Percentiles rank a stretch among this genome's conserved stretches.
Evolutionary conservation across 1,284 basidiomycete genomes (phyloP).

Genomic region (Ustilago vetiveriae): DNA sequence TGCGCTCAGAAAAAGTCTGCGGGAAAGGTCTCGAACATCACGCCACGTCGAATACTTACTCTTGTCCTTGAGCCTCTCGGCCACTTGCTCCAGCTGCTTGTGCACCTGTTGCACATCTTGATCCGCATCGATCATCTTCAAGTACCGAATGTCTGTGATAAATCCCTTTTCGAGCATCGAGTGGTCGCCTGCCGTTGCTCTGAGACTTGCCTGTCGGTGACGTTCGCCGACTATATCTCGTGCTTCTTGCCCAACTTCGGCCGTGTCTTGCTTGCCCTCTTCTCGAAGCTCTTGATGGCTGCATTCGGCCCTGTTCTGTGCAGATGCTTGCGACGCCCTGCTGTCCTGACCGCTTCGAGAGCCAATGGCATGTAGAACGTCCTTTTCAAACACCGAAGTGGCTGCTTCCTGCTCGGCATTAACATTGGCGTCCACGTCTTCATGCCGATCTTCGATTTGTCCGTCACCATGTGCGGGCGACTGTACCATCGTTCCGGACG

Average conservation of each 20-base stretch:
- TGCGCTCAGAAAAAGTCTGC: background rate
- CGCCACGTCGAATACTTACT: slow-evolving; percentile 21
- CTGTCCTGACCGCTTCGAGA: background rate
- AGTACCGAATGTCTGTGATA: slow-evolving; percentile 16
- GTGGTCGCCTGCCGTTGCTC: background rate
- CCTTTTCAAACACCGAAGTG: background rate
- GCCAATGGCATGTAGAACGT: no score
- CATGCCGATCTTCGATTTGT: background rate
- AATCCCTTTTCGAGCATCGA: slow-evolving; percentile 10
- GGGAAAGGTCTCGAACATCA: background rate
- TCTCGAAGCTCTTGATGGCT: slow-evolving; percentile 6
- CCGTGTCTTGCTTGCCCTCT: slow-evolving; percentile 6
- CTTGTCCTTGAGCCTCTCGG: slow-evolving; percentile 16
- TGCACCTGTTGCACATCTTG: slow-evolving; percentile 38
- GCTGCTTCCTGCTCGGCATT: slow-evolving; percentile 6
- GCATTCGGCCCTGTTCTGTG: background rate
- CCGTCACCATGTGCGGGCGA: background rate
- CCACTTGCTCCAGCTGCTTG: slow-evolving; percentile 23
- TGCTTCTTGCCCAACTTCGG: slow-evolving; percentile 11
- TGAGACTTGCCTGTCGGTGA: slow-evolving; percentile 2
- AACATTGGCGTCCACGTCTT: slow-evolving; percentile 12
- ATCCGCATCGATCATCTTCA: slow-evolving; percentile 31
- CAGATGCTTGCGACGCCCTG: background rate
- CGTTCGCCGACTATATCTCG: slow-evolving; percentile 15
- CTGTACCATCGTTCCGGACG: slow-evolving; percentile 2